Base-by-base conservation (phyloP, 176 grass and related monocot species). In the Cenchrus fungigraminus region DNA sequence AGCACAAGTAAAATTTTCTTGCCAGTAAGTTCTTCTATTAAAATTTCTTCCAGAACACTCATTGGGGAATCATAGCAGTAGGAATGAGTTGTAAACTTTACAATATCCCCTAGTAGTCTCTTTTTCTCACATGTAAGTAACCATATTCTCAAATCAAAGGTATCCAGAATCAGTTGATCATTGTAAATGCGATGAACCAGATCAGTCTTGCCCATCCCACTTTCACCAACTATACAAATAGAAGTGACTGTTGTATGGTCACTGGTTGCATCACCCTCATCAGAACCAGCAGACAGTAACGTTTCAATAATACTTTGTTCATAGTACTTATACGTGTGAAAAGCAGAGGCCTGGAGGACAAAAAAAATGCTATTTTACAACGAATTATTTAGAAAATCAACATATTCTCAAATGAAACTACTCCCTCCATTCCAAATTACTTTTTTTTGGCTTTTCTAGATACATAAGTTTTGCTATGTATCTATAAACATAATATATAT, bases 121-220 rank as follows among this genome's bases (percentile, higher is more conserved):
- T 25, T 77, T 59, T 77, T 13, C 4, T 60, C 74, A 44, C 74
- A 77, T 6, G 3, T 43, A 25, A 3, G 0, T 2, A 44, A 6
- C 74, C 74, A 77, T 60, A 77, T 77, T 60, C 37, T 77, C 74
- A 77, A 60, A 44, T 77, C 3, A 1, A 77, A 77, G 5, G 74
- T 15, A 22, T 60, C 54, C 55, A 77, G 14, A 13, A 77, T 44
- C 74, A 60, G 3, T 8, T 2, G 34, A 8, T 77, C 6, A 25
- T 14, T 60, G 11, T 60, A 77, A 60, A 77, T 77, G 60, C 6
- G 55, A 77, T 15, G 55, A 20, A 45, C 74, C 12, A 77, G 32
- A 5, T 59, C 54, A 77, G 54, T 45, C 55, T 77, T 77, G 20
- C 74, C 74, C 19, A 77, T 77, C 55, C 74, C 74, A 25, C 74